Conservation (phyloP, 352 stramenopile species). For the Paralagenidium karlingii region DNA sequence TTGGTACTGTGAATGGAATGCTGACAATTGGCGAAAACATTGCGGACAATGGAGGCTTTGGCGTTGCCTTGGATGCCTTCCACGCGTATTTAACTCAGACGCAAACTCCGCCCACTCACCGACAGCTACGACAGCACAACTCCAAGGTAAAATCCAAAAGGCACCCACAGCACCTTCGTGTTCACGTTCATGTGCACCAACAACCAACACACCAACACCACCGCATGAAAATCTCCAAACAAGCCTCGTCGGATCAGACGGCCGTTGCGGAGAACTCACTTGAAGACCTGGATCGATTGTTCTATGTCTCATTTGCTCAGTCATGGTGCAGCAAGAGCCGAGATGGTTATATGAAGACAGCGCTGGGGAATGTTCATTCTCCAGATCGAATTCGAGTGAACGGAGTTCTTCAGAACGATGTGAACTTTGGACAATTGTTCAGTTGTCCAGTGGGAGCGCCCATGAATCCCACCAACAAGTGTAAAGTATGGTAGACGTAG, state of each 20-base stretch:
- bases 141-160: no score
- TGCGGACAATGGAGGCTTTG: conserved; percentile 70
- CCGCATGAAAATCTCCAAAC: neutral
- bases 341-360: conserved; percentile 15
- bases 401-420: conserved; percentile 63
- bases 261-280: neutral
- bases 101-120: no score
- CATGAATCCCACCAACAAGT: conserved; percentile 66
- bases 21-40: conserved; percentile 77
- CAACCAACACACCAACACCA: no score
- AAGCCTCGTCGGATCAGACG: neutral
- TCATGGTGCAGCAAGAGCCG: conserved; percentile 47
- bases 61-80: conserved; percentile 53
- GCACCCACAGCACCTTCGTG: no score
- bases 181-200: no score
- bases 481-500: conserved; percentile 79
- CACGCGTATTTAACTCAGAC: no score
- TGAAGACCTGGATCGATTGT: no score
- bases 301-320: conserved; percentile 73
- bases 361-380: conserved; percentile 44
- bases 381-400: conserved; percentile 68
- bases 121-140: no score
- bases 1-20: conserved; percentile 66
- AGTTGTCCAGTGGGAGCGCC: conserved; percentile 26
- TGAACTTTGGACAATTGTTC: conserved; percentile 49